A percentile compares a stretch with the other conserved stretches of the same genome.
Conservation (phyloP, 495 filamentous ascomycete genomes). For the Copromyces sp. region DNA sequence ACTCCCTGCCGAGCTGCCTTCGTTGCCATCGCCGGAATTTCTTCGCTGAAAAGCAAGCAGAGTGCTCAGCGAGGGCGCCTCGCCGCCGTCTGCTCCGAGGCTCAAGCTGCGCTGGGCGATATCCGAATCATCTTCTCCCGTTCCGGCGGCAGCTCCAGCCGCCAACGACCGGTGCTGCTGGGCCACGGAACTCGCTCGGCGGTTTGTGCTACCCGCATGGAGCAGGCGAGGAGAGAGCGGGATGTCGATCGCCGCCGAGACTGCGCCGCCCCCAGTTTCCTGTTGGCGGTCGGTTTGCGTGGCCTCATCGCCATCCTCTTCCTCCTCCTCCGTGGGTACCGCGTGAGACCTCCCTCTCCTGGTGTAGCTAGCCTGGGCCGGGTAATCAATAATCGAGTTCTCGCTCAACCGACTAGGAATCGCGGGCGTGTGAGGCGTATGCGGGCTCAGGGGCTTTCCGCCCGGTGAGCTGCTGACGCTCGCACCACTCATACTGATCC, state of each 20-base stretch:
- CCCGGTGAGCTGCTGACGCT: slow-evolving; percentile 82
- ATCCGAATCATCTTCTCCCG: slow-evolving; percentile 54
- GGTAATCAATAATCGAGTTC: slow-evolving; percentile 73
- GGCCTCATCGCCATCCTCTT: slow-evolving; percentile 22
- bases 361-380: slow-evolving; percentile 23
- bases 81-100: slow-evolving; percentile 53
- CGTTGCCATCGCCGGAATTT: background rate
- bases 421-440: slow-evolving; percentile 89
- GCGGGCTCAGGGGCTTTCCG: slow-evolving; percentile 75
- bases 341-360: slow-evolving; percentile 20
- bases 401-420: slow-evolving; percentile 88
- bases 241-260: slow-evolving; percentile 59
- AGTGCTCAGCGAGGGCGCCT: slow-evolving; percentile 46
- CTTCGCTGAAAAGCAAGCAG: slow-evolving; percentile 37
- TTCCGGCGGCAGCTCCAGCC: slow-evolving; percentile 15
- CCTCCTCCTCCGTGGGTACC: background rate
- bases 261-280: slow-evolving; percentile 4
- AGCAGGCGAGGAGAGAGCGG: slow-evolving; percentile 64
- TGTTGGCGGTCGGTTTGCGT: slow-evolving; percentile 27
- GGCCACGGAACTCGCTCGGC: slow-evolving; percentile 71
- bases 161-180: slow-evolving; percentile 44
- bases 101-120: slow-evolving; percentile 63
- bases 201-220: slow-evolving; percentile 37
- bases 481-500: slow-evolving; percentile 40
- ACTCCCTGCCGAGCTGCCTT: background rate